Conservation (phyloP, 169 alveolate genomes). For the Toxoplasma gondii region DNA sequence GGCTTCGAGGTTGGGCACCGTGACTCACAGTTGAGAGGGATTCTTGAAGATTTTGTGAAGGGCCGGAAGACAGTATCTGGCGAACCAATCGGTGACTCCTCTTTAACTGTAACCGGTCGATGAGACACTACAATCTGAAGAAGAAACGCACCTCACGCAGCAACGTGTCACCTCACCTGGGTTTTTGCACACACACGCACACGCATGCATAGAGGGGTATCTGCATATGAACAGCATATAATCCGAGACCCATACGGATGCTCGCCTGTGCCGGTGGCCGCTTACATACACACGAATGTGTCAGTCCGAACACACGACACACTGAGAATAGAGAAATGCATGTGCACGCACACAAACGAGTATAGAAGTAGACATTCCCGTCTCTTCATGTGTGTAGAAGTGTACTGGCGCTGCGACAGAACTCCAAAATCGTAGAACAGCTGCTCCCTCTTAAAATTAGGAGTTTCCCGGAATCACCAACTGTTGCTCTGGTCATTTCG, state of each 20-base stretch:
- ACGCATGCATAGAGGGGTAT: neutral
- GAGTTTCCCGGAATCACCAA: too few relatives aligned
- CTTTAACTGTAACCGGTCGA: constrained; percentile 23
- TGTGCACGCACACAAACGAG: too few relatives aligned
- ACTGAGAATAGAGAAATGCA: too few relatives aligned
- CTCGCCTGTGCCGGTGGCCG: too few relatives aligned
- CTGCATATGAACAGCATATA: neutral
- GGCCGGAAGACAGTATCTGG: constrained; percentile 28
- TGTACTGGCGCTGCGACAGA: too few relatives aligned
- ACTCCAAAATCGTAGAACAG: too few relatives aligned
- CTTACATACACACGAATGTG: too few relatives aligned
- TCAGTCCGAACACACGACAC: too few relatives aligned
- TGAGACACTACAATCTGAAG: constrained; percentile 44
- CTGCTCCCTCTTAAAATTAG: too few relatives aligned
- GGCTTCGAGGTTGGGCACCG: neutral
- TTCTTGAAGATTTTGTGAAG: constrained; percentile 1
- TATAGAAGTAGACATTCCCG: too few relatives aligned
- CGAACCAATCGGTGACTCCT: constrained; percentile 45
- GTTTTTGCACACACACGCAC: neutral
- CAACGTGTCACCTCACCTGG: neutral
- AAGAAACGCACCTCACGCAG: neutral
- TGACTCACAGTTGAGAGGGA: constrained; percentile 23
- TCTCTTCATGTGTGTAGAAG: too few relatives aligned
- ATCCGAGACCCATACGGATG: neutral
- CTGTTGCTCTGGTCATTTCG: neutral